Evolutionary conservation across 1,139 yeast species (phyloP).

Genomic region (Magnusiomyces fungicola): DNA sequence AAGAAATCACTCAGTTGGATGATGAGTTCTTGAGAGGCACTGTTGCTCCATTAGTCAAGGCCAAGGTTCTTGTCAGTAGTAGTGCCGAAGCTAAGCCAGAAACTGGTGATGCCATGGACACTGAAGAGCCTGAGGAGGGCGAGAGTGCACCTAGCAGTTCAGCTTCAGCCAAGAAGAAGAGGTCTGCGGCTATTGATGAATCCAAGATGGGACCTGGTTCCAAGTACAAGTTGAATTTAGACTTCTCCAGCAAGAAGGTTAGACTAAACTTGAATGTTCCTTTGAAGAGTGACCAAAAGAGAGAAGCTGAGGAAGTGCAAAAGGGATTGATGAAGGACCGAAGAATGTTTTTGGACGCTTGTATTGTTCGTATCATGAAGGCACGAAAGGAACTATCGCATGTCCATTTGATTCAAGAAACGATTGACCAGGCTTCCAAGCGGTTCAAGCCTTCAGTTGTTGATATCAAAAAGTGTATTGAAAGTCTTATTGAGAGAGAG

Average conservation of each 20-base stretch:
- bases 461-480: slow-evolving; percentile 84
- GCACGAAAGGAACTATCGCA: slow-evolving; percentile 77
- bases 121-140: neutral
- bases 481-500: slow-evolving; percentile 76
- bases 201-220: slow-evolving; percentile 40
- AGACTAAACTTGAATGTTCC: slow-evolving; percentile 82
- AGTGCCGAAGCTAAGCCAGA: neutral
- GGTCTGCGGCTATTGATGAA: slow-evolving; percentile 30
- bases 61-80: slow-evolving; percentile 51
- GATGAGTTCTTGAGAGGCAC: slow-evolving; percentile 63
- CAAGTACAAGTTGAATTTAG: slow-evolving; percentile 61
- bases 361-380: slow-evolving; percentile 95
- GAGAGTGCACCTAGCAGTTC: neutral
- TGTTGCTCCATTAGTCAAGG: slow-evolving; percentile 70
- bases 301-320: slow-evolving; percentile 74
- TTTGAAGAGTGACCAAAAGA: slow-evolving; percentile 66
- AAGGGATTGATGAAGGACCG: slow-evolving; percentile 85
- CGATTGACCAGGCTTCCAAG: slow-evolving; percentile 75
- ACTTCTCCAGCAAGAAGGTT: slow-evolving; percentile 77
- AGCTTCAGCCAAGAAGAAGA: slow-evolving; percentile 27
- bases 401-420: slow-evolving; percentile 77
- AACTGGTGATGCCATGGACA: slow-evolving; percentile 2
- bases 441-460: slow-evolving; percentile 81
- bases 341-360: slow-evolving; percentile 79
- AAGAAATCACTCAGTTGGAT: slow-evolving; percentile 61